Evolutionary conservation across 331 rosid species (phyloP), one percentile per base, ranked within the genome.

Genomic region (Quercus tomentella): DNA sequence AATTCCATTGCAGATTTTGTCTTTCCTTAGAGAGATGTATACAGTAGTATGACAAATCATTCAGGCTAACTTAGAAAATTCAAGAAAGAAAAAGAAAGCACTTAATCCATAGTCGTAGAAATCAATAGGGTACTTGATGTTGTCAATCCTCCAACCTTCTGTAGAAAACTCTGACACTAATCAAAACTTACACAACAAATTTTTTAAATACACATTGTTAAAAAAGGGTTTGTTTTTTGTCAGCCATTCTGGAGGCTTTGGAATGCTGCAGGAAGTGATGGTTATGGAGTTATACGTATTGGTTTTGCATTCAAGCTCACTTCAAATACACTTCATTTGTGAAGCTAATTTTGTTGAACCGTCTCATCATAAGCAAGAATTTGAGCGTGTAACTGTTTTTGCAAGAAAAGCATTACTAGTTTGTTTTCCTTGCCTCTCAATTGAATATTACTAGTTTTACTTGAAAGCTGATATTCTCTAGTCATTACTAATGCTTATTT

Each of bases 231-330:
- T 67, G 30, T 51, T 82, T 41, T 74, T 83, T 85, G 37, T 74
- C 91, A 96, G 98, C 99, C 99, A 37, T 96, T 96, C 84, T 93
- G 98, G 99, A 93, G 98, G 89, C 86, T 96, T 80, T 93, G 98
- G 99, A 93, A 93, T 82, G 93, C 97, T 70, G 92, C 98, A 10
- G 98, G 97, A 84, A 96, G 97, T 82, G 91, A 92, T 49, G 98
- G 97, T 60, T 93, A 97, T 26, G 97, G 99, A 82, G 98, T 96
- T 81, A 96, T 96, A 79, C 97, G 97, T 96, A 26, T 18, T 7
- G 11, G 45, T 76, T 79, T 75, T 76, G 70, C 79, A 33, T 66
- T 68, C 20, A 25, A 68, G 54, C n/a, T 72, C 66, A 72, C 18
- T 51, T 69, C 66, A 78, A 37, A 82, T 69, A 52, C 69, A 56